Conservation (phyloP, 108 stramenopile genomes). For the Discostella stelligeroides region DNA sequence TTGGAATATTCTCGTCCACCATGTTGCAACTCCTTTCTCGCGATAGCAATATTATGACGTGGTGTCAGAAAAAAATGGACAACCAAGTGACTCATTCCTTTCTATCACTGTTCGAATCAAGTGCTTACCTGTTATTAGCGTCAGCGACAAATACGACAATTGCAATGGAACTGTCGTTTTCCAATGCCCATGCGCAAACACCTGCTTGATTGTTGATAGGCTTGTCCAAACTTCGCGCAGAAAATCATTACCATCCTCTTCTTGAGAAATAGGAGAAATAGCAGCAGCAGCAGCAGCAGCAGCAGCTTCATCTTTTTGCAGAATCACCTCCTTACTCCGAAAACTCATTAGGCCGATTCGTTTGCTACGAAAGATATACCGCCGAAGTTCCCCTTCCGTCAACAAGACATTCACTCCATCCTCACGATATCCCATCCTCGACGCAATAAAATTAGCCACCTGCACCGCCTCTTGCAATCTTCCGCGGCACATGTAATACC, state of each 20-base stretch:
- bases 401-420: slow-evolving; percentile 3
- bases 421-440: slow-evolving; percentile 17
- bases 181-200: slow-evolving; percentile 36
- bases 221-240: slow-evolving; percentile 24
- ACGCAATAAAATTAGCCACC: slow-evolving; percentile 26
- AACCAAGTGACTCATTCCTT: not conserved
- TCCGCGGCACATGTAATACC: slow-evolving; percentile 35
- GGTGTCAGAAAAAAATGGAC: not conserved
- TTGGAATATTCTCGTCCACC: slow-evolving; percentile 52
- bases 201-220: slow-evolving; percentile 20
- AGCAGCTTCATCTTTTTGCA: not conserved
- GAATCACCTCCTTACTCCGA: slow-evolving; percentile 17
- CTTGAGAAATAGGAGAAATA: too few species aligned
- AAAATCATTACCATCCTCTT: not conserved
- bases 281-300: not conserved
- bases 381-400: slow-evolving; percentile 34
- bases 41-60: not conserved
- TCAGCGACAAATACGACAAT: slow-evolving; percentile 33
- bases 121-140: slow-evolving; percentile 24
- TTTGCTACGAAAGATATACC: slow-evolving; percentile 25
- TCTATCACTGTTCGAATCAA: not conserved
- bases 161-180: slow-evolving; percentile 40
- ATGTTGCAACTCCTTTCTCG: slow-evolving; percentile 27
- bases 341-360: slow-evolving; percentile 21
- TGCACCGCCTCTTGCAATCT: slow-evolving; percentile 34